phyloP scores from a whole-genome alignment of 257 asterid species.

The Przewalskia tangutica region DNA sequence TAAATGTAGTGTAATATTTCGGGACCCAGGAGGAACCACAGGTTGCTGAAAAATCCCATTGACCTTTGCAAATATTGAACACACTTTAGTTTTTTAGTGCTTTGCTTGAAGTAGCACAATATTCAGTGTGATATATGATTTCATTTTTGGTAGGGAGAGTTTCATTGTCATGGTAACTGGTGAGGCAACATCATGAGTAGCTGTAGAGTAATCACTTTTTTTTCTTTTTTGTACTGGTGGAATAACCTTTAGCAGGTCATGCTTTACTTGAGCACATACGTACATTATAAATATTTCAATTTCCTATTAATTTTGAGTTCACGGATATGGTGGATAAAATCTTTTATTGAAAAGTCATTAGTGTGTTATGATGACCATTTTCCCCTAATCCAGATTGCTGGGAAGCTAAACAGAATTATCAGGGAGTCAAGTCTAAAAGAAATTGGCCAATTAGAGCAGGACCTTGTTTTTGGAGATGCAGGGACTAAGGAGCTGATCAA shows the following conservation, averaged over 20 bases:
- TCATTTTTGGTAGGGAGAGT: background rate
- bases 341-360: background rate
- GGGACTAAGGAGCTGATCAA: constrained; percentile 85
- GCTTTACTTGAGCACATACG: background rate
- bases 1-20: background rate
- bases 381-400: constrained; percentile 62
- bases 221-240: background rate
- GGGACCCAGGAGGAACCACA: background rate
- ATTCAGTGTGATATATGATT: background rate
- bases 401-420: constrained; percentile 68
- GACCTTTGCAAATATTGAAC: background rate
- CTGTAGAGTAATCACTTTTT: background rate
- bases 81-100: background rate
- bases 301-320: background rate
- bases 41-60: background rate
- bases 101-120: background rate
- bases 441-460: constrained; percentile 93
- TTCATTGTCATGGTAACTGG: background rate
- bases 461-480: constrained; percentile 97
- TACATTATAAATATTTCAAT: background rate
- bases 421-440: constrained; percentile 80
- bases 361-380: constrained; percentile 9
- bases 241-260: background rate
- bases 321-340: background rate
- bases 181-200: background rate